Evolutionary conservation across 2,329 filamentous ascomycete species (phyloP), one percentile per base, ranked within the genome.

Genomic region (Pyrenochaeta sp.): DNA sequence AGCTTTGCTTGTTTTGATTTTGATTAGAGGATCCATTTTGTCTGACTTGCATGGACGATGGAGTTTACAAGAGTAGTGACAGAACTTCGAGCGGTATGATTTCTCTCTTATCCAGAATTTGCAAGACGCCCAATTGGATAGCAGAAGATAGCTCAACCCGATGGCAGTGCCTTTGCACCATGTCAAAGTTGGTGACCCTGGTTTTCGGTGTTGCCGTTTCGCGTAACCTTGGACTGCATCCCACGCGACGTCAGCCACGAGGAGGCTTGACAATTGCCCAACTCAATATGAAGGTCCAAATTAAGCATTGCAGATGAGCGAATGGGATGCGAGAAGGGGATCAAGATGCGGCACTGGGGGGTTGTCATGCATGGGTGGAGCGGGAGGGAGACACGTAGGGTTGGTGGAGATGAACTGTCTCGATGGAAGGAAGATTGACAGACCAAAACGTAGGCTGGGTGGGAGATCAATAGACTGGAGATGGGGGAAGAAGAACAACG

Each of bases 181-280:
- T 19, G 19, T 19, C 19, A 19, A 19, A 19, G 19, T 30, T 9
- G 2, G 28, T n/a, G 32, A 36, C 28, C 37, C 24, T 50, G 48
- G 27, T 40, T 30, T 46, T 62, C 59, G 59, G 59, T 53, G 59
- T 59, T 59, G 56, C 56, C 56, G 59, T 52, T 47, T 57, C 52
- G 55, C 52, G 52, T 50, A 36, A 49, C 37, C 48, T 49, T 51
- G 44, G 47, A 32, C 50, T 30, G 45, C 30, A 58, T 59, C 50
- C 57, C 53, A 37, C 52, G 49, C 42, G 43, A 51, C 32, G 32
- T 49, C 54, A 59, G 58, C 56, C 58, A 59, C 58, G 40, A 24
- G 28, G 52, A 54, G 58, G 58, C 58, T 60, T 52, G 30, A 51
- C 34, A 34, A 37, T 32, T 19, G 57, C 32, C 47, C 39, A 47